A percentile compares a stretch with the other conserved stretches of the same genome.
Conservation (phyloP, 208 protist species). For the Leishmania gerbilli region DNA sequence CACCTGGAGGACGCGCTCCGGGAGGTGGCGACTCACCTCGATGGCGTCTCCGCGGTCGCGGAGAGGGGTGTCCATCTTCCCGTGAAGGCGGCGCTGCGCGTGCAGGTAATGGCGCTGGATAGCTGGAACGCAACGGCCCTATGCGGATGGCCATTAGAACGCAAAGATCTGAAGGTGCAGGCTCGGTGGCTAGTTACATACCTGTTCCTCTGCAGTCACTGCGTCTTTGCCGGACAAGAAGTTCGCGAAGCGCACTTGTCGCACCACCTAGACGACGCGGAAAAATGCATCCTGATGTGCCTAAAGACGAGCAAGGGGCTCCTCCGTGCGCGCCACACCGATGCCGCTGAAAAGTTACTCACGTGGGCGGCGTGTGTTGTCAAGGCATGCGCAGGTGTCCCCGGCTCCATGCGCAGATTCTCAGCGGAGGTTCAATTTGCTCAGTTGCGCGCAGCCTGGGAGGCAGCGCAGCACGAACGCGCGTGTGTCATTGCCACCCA, state of each 20-base stretch:
- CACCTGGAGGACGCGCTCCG: background rate
- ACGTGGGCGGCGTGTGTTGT: conserved; percentile 16
- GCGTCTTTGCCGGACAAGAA: conserved; percentile 43
- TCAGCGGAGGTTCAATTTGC: conserved; percentile 57
- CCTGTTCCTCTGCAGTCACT: conserved; percentile 59
- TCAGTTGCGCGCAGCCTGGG: conserved; percentile 48
- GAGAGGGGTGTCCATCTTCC: conserved; percentile 29
- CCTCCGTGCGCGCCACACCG: background rate
- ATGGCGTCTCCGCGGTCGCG: background rate
- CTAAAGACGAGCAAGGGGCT: conserved; percentile 69
- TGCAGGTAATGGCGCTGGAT: conserved; percentile 44
- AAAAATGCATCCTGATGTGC: conserved; percentile 82
- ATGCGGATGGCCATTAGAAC: conserved; percentile 25
- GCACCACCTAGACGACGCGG: conserved; percentile 53
- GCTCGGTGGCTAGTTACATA: conserved; percentile 44
- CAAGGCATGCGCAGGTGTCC: background rate
- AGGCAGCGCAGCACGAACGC: conserved; percentile 13
- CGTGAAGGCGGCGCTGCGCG: conserved; percentile 38
- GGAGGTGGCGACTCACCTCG: background rate
- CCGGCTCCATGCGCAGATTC: conserved; percentile 1
- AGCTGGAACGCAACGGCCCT: conserved; percentile 65
- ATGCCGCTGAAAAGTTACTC: conserved; percentile 31
- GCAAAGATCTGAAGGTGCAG: conserved; percentile 20
- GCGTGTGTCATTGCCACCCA: conserved; percentile 21
- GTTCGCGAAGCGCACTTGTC: conserved; percentile 50